phyloP scores from a whole-genome alignment of 2,329 filamentous ascomycete genomes.

The Clonostachys byssicola region DNA sequence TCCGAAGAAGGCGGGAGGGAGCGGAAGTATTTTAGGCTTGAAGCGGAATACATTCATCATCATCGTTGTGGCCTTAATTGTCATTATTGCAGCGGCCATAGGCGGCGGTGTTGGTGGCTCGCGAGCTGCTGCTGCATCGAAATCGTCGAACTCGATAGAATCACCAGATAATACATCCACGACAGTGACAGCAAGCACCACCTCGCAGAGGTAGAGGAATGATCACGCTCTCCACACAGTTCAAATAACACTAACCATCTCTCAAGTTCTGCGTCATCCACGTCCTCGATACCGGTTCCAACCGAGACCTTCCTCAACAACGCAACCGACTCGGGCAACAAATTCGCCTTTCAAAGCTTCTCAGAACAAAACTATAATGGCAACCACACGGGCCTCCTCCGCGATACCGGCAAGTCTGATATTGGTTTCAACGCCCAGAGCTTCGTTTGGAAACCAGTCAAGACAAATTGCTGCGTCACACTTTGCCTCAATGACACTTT shows the following conservation, averaged over 20 bases:
- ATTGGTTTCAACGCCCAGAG: constrained; percentile 10
- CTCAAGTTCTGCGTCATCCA: neutral
- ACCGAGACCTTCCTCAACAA: constrained; percentile 13
- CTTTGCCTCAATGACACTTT: constrained; percentile 13
- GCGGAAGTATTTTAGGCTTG: constrained; percentile 1
- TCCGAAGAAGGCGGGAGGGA: too few relatives aligned
- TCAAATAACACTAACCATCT: neutral
- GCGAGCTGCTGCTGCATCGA: constrained; percentile 1
- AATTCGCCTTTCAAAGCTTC: constrained; percentile 24
- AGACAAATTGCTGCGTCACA: constrained; percentile 13
- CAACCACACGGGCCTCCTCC: constrained; percentile 11
- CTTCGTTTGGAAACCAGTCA: constrained; percentile 12
- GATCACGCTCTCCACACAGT: neutral
- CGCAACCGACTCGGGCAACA: constrained; percentile 5
- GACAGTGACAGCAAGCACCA: neutral
- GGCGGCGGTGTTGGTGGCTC: constrained; percentile 2
- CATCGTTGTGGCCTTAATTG: neutral
- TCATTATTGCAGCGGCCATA: constrained; percentile 3
- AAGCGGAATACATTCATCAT: constrained; percentile 1
- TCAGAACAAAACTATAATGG: constrained; percentile 14
- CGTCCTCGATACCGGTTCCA: constrained; percentile 1
- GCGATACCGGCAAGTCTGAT: constrained; percentile 13
- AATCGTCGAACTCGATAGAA: neutral
- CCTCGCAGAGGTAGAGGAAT: neutral
- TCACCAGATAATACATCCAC: neutral